phyloP scores from a whole-genome alignment of 139 green algal species.

The Astrephomene gubernaculifera region DNA sequence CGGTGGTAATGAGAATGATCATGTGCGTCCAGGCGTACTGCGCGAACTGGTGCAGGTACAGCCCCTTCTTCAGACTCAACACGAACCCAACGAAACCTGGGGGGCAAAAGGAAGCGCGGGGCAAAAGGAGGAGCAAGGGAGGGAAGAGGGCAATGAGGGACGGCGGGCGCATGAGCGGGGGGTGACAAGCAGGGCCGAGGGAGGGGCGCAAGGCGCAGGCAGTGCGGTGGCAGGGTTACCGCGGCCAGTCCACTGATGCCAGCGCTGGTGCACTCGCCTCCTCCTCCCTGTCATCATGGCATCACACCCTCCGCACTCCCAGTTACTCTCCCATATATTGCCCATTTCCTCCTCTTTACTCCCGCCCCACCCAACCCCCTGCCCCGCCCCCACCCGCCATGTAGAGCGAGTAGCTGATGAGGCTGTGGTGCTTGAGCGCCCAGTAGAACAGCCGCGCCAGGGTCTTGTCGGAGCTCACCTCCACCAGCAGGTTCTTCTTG shows the following conservation, averaged over 20 bases:
- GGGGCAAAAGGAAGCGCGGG: background rate
- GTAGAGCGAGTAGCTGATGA: slow-evolving; percentile 87
- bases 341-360: too few species aligned
- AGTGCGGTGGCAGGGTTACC: too few species aligned
- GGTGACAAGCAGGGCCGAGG: too few species aligned
- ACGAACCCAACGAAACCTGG: slow-evolving; percentile 94
- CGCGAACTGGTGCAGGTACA: slow-evolving; percentile 96
- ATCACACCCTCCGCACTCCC: too few species aligned
- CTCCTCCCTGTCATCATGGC: too few species aligned
- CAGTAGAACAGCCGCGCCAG: slow-evolving; percentile 71
- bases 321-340: too few species aligned
- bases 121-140: too few species aligned
- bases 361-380: background rate
- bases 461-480: slow-evolving; percentile 70
- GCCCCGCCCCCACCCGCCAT: slow-evolving; percentile 61
- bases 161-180: too few species aligned
- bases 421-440: slow-evolving; percentile 77
- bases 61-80: slow-evolving; percentile 88
- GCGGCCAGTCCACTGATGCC: too few species aligned
- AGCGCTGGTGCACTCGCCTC: too few species aligned
- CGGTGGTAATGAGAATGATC: slow-evolving; percentile 87
- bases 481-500: slow-evolving; percentile 87
- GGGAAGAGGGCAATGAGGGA: too few species aligned
- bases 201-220: too few species aligned
- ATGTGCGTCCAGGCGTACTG: slow-evolving; percentile 99